Percentiles rank a stretch among this genome's conserved stretches.
These are phyloP conservation scores for Boechera retrofracta DNA, from an alignment of 345 rosid species.

Conservation along the genomic window DNA sequence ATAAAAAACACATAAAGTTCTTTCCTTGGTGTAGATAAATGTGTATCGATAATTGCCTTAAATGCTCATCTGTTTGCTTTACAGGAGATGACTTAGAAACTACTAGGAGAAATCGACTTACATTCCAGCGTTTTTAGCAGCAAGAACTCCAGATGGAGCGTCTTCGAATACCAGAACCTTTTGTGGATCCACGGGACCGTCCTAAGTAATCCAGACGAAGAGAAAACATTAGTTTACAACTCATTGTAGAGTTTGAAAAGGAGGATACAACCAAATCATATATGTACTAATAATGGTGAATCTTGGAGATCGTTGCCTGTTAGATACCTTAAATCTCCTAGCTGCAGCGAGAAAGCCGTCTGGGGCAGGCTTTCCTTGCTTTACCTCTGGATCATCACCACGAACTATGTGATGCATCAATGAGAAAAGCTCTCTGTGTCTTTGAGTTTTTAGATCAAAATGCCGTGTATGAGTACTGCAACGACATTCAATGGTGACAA, in stretches of 20 bases:
- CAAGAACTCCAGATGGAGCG: conserved; percentile 94
- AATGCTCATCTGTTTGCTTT: conserved; percentile 5
- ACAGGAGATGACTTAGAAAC: not conserved
- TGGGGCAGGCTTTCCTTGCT: conserved; percentile 92
- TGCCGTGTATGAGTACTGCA: conserved; percentile 82
- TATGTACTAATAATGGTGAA: not conserved
- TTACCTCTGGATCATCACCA: conserved; percentile 98
- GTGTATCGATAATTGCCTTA: not conserved
- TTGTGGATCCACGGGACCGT: conserved; percentile 61
- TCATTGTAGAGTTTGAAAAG: not conserved
- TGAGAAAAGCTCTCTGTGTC: conserved; percentile 76
- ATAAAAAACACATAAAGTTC: not conserved
- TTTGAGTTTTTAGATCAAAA: conserved; percentile 84
- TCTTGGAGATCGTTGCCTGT: not conserved
- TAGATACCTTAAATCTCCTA: conserved; percentile 87
- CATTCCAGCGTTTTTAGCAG: conserved; percentile 95
- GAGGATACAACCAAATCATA: not conserved
- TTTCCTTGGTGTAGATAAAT: conserved; percentile 11
- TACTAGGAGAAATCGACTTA: conserved; percentile 50
- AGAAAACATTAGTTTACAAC: conserved; percentile 12
- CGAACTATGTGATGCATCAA: conserved; percentile 95
- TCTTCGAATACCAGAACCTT: conserved; percentile 87
- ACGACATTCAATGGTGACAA: conserved; percentile 4
- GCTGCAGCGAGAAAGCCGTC: conserved; percentile 90
- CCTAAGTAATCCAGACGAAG: conserved; percentile 50